Base-by-base conservation (phyloP, 2,329 filamentous ascomycete species). In the Zymoseptoria passerinii region DNA sequence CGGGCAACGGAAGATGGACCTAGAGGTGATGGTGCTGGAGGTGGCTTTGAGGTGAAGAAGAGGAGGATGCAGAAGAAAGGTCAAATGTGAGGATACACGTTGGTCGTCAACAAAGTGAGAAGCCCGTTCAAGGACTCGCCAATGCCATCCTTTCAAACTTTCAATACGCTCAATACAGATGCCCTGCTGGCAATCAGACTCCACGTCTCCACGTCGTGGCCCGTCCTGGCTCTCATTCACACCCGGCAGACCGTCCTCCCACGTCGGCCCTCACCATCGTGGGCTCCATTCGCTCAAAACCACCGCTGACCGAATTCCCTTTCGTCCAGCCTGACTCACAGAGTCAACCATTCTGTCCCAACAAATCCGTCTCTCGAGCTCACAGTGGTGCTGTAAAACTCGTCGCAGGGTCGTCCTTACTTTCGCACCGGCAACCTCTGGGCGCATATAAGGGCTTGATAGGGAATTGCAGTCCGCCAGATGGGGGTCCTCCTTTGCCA, bases 1-100 rank as follows among this genome's bases (percentile, higher is more conserved):
- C 82, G 91, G 65, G 78, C 82, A 27, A 76, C 77, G 20, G 87
- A 92, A 19, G 91, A 95, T 73, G 85, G 88, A 0, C 85, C 83
- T 28, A 86, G 83, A 70, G 87, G 79, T 7, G 76, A 77, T 6
- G 82, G 83, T 58, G 84, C 91, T 69, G 92, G 92, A 23, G 87
- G 91, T 58, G 80, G 82, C 49, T 91, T 88, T 71, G 84, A 84
- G 68, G 89, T 89, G 77, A 83, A 82, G 72, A 78, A 85, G 67
- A 87, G 84, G 77, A 74, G 70, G 55, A 55, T 68, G 64, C 63
- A 64, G 58, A 72, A 75, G 69, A 76, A 77, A 66, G 70, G 70
- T 57, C 71, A 73, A 61, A 74, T 67, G 56, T 50, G 50, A 13
- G 35, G 50, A 19, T 57, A 56, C 40, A 59, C 48, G 18, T n/a